Evolutionary conservation across 1,284 basidiomycete species (phyloP).

Genomic region (Meira nashicola): DNA sequence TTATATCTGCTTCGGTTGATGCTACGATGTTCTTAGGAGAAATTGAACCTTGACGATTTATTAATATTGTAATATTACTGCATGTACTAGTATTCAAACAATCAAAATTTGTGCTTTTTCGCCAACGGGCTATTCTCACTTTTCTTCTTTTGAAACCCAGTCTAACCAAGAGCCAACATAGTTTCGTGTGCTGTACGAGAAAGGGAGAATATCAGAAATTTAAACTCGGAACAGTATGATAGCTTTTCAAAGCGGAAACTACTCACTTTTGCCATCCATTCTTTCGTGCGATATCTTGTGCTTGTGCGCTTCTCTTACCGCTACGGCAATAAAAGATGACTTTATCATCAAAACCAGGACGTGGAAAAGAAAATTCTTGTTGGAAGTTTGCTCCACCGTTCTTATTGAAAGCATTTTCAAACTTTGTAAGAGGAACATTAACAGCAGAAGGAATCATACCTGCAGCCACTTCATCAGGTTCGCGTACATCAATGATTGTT

Average conservation of each 20-base stretch:
- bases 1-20: constrained; percentile 41
- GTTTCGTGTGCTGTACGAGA: constrained; percentile 15
- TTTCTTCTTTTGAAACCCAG: constrained; percentile 24
- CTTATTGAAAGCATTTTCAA: constrained; percentile 65
- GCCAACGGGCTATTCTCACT: neutral
- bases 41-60: constrained; percentile 23
- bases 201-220: neutral
- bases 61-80: neutral
- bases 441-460: constrained; percentile 93
- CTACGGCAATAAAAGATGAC: constrained; percentile 91
- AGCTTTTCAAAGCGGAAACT: neutral
- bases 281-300: constrained; percentile 74
- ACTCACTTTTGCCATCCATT: constrained; percentile 79
- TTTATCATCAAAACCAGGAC: constrained; percentile 71
- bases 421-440: constrained; percentile 79
- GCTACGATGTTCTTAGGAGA: constrained; percentile 44
- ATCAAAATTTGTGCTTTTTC: neutral
- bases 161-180: constrained; percentile 30
- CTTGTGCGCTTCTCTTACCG: constrained; percentile 76
- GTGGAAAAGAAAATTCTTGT: constrained; percentile 70
- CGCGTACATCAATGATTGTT: constrained; percentile 67
- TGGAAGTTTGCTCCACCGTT: constrained; percentile 45
- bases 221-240: neutral
- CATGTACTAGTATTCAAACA: neutral
- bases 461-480: constrained; percentile 85